Evolutionary conservation across 2,329 filamentous ascomycete species (phyloP), one percentile per base, ranked within the genome.

Genomic region (Aspergillus neoniger): DNA sequence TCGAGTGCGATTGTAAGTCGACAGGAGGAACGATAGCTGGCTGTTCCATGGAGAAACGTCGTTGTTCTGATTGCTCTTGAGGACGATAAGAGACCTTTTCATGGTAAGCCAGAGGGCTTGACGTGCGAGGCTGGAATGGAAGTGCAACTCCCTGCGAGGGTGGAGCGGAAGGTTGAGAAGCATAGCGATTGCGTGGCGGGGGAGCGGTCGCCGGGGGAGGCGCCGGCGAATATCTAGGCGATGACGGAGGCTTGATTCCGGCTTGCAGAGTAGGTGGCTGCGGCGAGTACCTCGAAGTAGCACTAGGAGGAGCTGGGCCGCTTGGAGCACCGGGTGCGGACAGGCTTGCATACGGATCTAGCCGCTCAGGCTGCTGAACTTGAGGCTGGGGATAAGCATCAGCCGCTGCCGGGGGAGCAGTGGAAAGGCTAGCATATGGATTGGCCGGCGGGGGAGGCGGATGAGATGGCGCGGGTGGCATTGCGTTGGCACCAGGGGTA

Each of bases 41-140:
- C 6, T 67, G 67, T 28, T 72, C 67, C 23, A 69, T 59, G 9
- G 68, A 69, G 9, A 68, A 69, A n/a, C 68, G 65, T 14, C 64
- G 65, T 30, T 68, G 66, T 14, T 67, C 61, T 19, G 57, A 48
- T 2, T n/a, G 38, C 12, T 66, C 66, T 28, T 70, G 66, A 1
- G 69, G 66, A 44, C 72, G 72, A 54, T 76, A 75, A 6, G 72
- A 74, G 32, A 66, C 64, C 57, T 75, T 77, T 52, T 77, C 75
- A 57, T 80, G 83, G 53, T 83, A 82, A 32, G 86, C 86, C 15
- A 88, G 77, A 15, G 86, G 86, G 71, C 86, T 88, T n/a, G 86
- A 88, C 6, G 85, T 88, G 58, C 86, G 80, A 17, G 86, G 86
- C 44, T 86, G 83, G 71, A 87, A 88, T 4, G 83, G 79, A 62